Conservation (phyloP, 805 yeast genomes). For the Lipomyces yamanashiensis region DNA sequence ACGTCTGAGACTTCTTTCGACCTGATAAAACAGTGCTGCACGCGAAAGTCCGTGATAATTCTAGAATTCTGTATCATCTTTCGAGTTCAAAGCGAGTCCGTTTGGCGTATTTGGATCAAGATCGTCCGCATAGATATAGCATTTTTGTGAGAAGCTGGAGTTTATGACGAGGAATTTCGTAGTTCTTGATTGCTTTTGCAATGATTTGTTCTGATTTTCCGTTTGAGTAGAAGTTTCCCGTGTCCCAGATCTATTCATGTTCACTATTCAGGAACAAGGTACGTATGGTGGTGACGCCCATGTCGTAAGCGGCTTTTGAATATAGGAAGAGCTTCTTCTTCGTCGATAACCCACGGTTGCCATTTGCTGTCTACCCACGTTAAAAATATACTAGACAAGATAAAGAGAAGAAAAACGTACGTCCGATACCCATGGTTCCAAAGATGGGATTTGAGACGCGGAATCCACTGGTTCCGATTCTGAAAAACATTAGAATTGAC, state of each 20-base stretch:
- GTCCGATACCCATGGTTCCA: conserved; percentile 30
- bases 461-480: conserved; percentile 24
- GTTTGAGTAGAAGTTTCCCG: conserved; percentile 52
- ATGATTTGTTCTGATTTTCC: conserved; percentile 51
- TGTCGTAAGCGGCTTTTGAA: conserved; percentile 38
- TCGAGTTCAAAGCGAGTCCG: no score
- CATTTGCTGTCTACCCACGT: conserved; percentile 4
- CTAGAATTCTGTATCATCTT: no score
- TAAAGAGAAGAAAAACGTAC: not conserved
- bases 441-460: conserved; percentile 25
- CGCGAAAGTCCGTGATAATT: no score
- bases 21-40: no score
- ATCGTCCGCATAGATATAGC: conserved; percentile 36
- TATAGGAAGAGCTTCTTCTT: conserved; percentile 16
- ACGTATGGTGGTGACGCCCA: conserved; percentile 47
- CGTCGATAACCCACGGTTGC: conserved; percentile 14
- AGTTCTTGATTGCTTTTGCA: conserved; percentile 58
- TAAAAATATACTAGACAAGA: no score
- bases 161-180: conserved; percentile 56
- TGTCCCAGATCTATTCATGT: conserved; percentile 42
- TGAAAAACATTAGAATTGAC: not conserved
- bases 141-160: conserved; percentile 60
- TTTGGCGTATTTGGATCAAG: no score
- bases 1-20: no score
- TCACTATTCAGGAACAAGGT: not conserved